These are phyloP conservation scores for Lonicera japonica DNA, from an alignment of 129 eudicot genomes.

Conservation along the genomic window DNA sequence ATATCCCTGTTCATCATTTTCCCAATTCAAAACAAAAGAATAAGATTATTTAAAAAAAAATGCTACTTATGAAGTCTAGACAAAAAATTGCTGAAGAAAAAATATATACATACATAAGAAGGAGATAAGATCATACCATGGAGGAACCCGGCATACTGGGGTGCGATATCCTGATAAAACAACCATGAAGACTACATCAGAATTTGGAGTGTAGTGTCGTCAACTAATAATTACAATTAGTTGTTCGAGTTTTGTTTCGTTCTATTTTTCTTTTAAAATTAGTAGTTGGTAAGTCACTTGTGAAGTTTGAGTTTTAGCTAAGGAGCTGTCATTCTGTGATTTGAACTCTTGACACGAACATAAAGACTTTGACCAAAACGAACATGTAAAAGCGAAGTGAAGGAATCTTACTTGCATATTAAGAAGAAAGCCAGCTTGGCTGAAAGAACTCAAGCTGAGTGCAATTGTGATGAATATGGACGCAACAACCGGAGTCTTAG, in stretches of 20 bases:
- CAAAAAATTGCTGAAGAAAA: neutral
- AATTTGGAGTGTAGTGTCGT: no score
- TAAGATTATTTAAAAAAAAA: neutral
- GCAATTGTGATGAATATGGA: conserved; percentile 66
- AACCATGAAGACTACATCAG: conserved; percentile 10
- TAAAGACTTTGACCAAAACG: no score
- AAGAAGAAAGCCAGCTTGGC: conserved; percentile 97
- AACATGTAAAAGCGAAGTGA: neutral
- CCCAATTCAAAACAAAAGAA: no score
- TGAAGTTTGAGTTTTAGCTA: no score
- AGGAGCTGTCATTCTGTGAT: no score
- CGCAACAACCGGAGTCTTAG: conserved; percentile 73
- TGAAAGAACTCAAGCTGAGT: conserved; percentile 85
- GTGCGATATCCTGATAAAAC: conserved; percentile 80
- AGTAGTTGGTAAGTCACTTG: neutral
- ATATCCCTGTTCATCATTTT: conserved; percentile 69
- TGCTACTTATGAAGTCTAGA: neutral
- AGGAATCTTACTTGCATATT: conserved; percentile 75
- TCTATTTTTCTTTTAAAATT: no score
- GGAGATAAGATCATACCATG: conserved; percentile 53
- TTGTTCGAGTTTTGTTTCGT: no score
- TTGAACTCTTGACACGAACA: no score
- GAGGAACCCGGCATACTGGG: conserved; percentile 80
- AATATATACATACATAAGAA: neutral
- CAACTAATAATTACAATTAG: no score